These are phyloP conservation scores for Moesziomyces sp. DNA, from an alignment of 1,284 basidiomycete species.

Conservation along the genomic window DNA sequence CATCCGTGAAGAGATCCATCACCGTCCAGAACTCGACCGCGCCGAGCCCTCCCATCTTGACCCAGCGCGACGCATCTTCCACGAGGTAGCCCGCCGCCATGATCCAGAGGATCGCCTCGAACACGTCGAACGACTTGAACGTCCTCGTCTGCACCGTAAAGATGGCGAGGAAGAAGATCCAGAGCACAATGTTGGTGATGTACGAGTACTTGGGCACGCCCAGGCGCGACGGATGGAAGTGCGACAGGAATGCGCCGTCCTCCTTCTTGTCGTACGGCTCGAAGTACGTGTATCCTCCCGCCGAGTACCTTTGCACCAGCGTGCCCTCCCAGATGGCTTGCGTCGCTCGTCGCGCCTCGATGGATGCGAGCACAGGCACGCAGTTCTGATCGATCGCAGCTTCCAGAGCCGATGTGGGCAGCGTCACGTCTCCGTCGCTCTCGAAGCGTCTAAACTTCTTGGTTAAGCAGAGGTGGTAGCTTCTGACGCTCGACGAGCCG, in stretches of 20 bases:
- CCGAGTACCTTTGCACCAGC: conserved; percentile 46
- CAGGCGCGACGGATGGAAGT: conserved; percentile 53
- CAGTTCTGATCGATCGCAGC: conserved; percentile 57
- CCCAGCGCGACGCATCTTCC: conserved; percentile 54
- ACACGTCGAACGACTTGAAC: conserved; percentile 44
- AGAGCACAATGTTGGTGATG: conserved; percentile 51
- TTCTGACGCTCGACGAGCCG: conserved; percentile 15
- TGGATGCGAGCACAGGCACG: conserved; percentile 43
- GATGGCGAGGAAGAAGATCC: conserved; percentile 55
- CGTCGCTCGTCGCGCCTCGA: conserved; percentile 43
- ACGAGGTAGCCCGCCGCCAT: conserved; percentile 57
- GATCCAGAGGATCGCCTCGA: conserved; percentile 53
- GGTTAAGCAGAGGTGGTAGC: conserved; percentile 45
- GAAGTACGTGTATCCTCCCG: conserved; percentile 49
- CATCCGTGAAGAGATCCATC: conserved; percentile 54
- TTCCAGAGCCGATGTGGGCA: conserved; percentile 55
- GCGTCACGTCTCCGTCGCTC: conserved; percentile 46
- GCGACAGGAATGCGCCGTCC: conserved; percentile 46
- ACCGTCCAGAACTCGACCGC: conserved; percentile 59
- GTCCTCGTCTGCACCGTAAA: conserved; percentile 55
- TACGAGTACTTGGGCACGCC: conserved; percentile 56
- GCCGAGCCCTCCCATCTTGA: conserved; percentile 59
- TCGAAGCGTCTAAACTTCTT: conserved; percentile 54
- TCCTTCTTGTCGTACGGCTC: conserved; percentile 47
- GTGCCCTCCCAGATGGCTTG: conserved; percentile 57